Percentiles rank a stretch among this genome's conserved stretches.
Evolutionary conservation across 202 grass and related monocot species (phyloP).

Genomic region (Digitaria exilis): DNA sequence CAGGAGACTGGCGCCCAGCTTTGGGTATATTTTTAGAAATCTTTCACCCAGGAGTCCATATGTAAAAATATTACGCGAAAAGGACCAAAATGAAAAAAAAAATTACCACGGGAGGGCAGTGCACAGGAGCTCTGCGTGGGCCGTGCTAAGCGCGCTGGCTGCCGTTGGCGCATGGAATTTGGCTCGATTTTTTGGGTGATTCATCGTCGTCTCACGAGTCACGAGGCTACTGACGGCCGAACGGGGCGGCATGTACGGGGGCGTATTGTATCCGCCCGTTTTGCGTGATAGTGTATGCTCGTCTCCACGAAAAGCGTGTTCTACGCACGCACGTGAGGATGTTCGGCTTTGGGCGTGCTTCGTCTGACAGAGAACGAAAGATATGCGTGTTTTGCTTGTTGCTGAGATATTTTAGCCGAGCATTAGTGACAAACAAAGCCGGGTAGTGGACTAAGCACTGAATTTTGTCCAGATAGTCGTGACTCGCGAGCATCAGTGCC

Average conservation of each 20-base stretch:
- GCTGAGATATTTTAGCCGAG: not conserved
- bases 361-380: not conserved
- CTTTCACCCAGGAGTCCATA: no score
- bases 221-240: not conserved
- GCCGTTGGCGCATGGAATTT: not conserved
- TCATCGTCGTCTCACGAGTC: not conserved
- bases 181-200: not conserved
- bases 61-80: no score
- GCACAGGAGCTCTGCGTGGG: not conserved
- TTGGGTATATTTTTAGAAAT: no score
- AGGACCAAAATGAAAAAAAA: no score
- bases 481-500: not conserved
- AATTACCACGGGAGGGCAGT: not conserved
- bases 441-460: no score
- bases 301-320: not conserved
- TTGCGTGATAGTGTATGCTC: not conserved
- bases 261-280: not conserved
- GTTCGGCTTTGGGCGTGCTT: not conserved
- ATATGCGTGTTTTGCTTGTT: not conserved
- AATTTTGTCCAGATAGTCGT: not conserved
- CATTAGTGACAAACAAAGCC: not conserved
- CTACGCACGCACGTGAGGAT: conserved; percentile 9
- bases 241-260: not conserved
- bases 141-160: not conserved
- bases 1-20: no score